These are phyloP conservation scores for Cystobasidium tubakii DNA, from an alignment of 768 basidiomycete genomes.

Conservation along the genomic window DNA sequence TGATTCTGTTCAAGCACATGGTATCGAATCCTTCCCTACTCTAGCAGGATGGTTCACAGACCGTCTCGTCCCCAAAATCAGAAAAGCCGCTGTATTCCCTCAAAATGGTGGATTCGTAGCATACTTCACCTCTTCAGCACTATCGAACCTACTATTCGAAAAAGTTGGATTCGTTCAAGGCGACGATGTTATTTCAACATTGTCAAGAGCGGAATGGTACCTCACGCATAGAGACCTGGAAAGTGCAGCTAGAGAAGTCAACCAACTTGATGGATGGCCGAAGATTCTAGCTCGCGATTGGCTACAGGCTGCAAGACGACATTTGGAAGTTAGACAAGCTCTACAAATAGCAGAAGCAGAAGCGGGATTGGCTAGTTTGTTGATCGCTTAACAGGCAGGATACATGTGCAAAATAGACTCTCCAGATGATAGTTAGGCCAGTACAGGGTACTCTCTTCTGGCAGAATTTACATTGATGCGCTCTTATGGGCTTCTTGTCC, in stretches of 20 bases:
- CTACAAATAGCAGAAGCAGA: conserved; percentile 80
- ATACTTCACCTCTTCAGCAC: conserved; percentile 70
- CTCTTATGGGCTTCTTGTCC: no score
- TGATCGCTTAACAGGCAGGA: conserved; percentile 8
- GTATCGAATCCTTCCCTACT: conserved; percentile 79
- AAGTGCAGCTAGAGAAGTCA: conserved; percentile 76
- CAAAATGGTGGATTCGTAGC: conserved; percentile 84
- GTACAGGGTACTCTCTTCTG: no score
- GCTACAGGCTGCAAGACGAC: conserved; percentile 77
- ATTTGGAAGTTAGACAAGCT: conserved; percentile 86
- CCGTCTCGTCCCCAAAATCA: conserved; percentile 73
- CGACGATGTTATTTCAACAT: conserved; percentile 73
- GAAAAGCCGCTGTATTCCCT: conserved; percentile 85
- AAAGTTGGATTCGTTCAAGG: conserved; percentile 71
- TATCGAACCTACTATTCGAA: conserved; percentile 72
- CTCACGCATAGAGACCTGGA: conserved; percentile 90
- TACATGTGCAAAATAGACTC: no score
- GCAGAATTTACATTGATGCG: no score
- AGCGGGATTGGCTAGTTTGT: conserved; percentile 61
- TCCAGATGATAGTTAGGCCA: no score
- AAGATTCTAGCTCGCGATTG: conserved; percentile 67
- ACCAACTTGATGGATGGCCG: conserved; percentile 65
- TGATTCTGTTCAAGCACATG: conserved; percentile 46
- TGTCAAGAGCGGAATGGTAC: conserved; percentile 82
- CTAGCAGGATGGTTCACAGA: conserved; percentile 84